Percentiles rank a stretch among this genome's conserved stretches.
Conservation (phyloP, 345 rosid species). For the Hirschfeldia incana region DNA sequence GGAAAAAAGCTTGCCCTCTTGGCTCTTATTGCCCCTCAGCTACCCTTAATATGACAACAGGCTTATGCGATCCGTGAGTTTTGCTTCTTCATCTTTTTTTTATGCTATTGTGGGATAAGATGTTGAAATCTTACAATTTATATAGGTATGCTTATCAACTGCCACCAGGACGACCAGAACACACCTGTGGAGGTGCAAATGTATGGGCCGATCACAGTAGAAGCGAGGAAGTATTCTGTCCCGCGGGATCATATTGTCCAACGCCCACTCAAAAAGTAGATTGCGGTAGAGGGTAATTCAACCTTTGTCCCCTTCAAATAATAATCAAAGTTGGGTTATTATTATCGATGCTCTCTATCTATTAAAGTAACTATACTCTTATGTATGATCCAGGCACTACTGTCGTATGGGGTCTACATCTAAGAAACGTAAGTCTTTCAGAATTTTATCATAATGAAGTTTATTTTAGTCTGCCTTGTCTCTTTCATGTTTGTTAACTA, state of each 20-base stretch:
- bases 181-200: conserved; percentile 95
- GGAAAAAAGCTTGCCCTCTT: conserved; percentile 38
- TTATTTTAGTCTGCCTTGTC: background rate
- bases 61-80: conserved; percentile 44
- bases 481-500: conserved; percentile 3
- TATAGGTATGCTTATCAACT: conserved; percentile 85
- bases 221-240: conserved; percentile 75
- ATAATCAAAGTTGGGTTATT: background rate
- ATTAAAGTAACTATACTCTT: background rate
- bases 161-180: conserved; percentile 68
- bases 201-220: conserved; percentile 76
- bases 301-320: conserved; percentile 12
- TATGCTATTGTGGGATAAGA: background rate
- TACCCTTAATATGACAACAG: conserved; percentile 22
- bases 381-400: conserved; percentile 60
- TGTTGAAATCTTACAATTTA: conserved; percentile 17
- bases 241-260: conserved; percentile 63
- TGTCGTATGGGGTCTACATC: conserved; percentile 84
- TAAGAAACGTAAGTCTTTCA: conserved; percentile 55
- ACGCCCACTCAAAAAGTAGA: conserved; percentile 39
- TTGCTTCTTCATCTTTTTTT: background rate
- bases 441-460: background rate
- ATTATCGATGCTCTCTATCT: background rate
- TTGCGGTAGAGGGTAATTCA: conserved; percentile 61
- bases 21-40: conserved; percentile 40